Conservation (phyloP, 176 grass and related monocot genomes). For the Poa pratensis region DNA sequence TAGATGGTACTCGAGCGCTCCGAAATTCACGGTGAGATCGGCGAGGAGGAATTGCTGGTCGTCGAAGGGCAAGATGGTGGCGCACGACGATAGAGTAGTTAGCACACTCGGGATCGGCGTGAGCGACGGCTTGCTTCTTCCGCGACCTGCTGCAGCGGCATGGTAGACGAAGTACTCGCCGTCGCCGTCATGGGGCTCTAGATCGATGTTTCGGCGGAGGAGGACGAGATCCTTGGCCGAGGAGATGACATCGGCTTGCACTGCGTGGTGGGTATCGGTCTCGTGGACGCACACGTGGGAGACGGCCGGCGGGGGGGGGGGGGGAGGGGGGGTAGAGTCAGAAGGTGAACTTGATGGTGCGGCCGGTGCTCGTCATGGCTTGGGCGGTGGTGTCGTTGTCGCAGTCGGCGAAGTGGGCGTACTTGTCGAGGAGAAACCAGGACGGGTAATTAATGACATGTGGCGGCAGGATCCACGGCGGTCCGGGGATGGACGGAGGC, state of each 20-base stretch:
- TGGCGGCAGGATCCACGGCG: not conserved
- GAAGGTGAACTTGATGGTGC: not conserved
- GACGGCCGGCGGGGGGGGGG: not conserved
- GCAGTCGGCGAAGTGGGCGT: not conserved
- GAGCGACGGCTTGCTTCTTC: slow-evolving; percentile 1
- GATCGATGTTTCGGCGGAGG: not conserved
- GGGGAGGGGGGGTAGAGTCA: not conserved
- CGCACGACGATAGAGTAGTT: not conserved
- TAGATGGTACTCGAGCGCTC: not conserved
- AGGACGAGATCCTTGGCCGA: not conserved
- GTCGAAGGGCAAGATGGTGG: not conserved
- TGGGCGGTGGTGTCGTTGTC: not conserved
- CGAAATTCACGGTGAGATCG: not conserved
- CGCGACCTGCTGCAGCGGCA: not conserved
- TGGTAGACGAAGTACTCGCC: not conserved
- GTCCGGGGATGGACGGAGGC: not conserved
- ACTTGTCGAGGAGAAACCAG: not conserved
- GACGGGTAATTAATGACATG: not conserved
- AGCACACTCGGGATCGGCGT: not conserved
- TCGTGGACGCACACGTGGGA: not conserved
- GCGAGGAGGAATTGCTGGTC: not conserved
- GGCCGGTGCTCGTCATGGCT: not conserved
- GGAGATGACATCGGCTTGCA: not conserved
- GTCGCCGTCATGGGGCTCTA: too few relatives aligned
- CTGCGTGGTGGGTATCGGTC: not conserved